Conservation (phyloP, 208 protist species). For the Trypanosoma platydactyli region DNA sequence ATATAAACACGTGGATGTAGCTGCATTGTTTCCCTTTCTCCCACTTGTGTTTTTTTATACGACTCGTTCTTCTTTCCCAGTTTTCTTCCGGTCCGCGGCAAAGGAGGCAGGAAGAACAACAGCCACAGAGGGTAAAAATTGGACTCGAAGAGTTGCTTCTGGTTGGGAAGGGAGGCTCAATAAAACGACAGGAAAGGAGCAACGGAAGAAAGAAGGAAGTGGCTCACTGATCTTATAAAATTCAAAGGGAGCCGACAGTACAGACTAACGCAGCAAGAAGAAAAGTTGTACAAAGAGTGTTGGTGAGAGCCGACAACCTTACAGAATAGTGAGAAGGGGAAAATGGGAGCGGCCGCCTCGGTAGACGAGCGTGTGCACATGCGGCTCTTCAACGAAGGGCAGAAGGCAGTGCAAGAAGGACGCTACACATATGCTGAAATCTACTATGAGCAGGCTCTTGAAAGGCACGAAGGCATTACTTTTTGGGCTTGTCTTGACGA, state of each 20-base stretch:
- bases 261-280: constrained; percentile 6
- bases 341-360: constrained; percentile 26
- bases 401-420: constrained; percentile 33
- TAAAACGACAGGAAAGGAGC: neutral
- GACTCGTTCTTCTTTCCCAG: neutral
- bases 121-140: too few relatives aligned
- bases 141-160: too few relatives aligned
- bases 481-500: constrained; percentile 35
- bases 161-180: too few relatives aligned
- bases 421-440: constrained; percentile 50
- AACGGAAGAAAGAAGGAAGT: neutral
- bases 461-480: constrained; percentile 32
- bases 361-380: constrained; percentile 28
- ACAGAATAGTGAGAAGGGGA: constrained; percentile 8
- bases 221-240: too few relatives aligned
- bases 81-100: neutral
- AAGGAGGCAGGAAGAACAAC: neutral
- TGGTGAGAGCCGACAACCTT: too few relatives aligned
- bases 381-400: constrained; percentile 35
- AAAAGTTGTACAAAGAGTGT: constrained; percentile 4
- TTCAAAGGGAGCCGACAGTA: too few relatives aligned
- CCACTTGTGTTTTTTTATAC: neutral
- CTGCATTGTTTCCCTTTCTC: neutral
- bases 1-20: neutral
- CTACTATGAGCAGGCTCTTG: constrained; percentile 45